Evolutionary conservation across 768 basidiomycete species (phyloP).

Genomic region (Cyathus striatus): DNA sequence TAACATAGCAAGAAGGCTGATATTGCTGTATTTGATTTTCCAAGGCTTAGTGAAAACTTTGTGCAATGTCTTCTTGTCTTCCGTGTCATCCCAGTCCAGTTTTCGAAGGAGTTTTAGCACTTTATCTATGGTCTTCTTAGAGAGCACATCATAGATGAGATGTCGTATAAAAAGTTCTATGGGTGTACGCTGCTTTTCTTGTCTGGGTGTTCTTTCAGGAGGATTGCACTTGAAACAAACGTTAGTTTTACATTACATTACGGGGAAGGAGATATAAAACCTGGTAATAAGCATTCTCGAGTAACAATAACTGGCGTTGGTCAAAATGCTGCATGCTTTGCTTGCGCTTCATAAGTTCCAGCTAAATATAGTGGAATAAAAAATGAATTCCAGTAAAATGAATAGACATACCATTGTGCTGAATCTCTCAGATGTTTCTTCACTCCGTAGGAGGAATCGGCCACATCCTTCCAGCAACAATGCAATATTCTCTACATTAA

Average conservation of each 20-base stretch:
- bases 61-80: constrained; percentile 60
- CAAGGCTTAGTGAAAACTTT: constrained; percentile 97
- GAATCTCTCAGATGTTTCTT: constrained; percentile 85
- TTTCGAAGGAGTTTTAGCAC: constrained; percentile 91
- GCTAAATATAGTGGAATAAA: constrained; percentile 38
- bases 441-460: constrained; percentile 81
- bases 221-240: constrained; percentile 78
- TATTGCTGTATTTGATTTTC: constrained; percentile 92
- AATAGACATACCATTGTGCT: constrained; percentile 69
- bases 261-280: constrained; percentile 37
- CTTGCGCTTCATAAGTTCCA: constrained; percentile 93
- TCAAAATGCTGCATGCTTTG: constrained; percentile 92
- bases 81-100: constrained; percentile 87
- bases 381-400: neutral
- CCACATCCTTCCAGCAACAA: constrained; percentile 92
- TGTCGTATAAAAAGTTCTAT: constrained; percentile 95
- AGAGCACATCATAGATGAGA: constrained; percentile 88
- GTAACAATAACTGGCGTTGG: constrained; percentile 78
- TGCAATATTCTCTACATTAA: constrained; percentile 91
- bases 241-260: neutral
- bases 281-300: constrained; percentile 99
- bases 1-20: constrained; percentile 87
- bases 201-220: constrained; percentile 82
- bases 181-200: constrained; percentile 79
- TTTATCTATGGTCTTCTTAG: constrained; percentile 93